Base-by-base conservation (phyloP, 2,329 filamentous ascomycete genomes). In the Fusarium mexicanum region DNA sequence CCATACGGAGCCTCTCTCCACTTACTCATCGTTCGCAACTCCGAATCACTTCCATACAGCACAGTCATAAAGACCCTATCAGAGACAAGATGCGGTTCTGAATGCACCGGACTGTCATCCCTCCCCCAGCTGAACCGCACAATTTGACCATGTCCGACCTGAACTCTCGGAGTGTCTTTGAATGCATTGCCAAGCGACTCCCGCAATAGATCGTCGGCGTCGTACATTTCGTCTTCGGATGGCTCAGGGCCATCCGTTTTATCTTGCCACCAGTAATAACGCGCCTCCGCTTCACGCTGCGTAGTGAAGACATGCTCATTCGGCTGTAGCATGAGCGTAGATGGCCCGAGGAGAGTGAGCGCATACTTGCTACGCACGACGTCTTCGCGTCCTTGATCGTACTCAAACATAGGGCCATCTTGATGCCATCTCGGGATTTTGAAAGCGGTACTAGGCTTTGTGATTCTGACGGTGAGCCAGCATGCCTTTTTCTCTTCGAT, bases 61-160 rank as follows among this genome's bases (percentile, higher is more conserved):
- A 55, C 60, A 9, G 38, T 64, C 47, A 65, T 64, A 2, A 65
- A 65, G 3, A 64, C 13, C 46, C 63, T 54, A 13, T 64, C 60
- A 14, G 38, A 35, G 2, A 35, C 16, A 9, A 65, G n/a, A 29
- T 65, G 20, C 17, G 63, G 63, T 8, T 65, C 63, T n/a, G 63
- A 65, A 40, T 65, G 60, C 1, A 64, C 11, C 2, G 63, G 63
- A 1, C 63, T 65, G 1, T 64, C 20, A 16, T 22, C 60, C 3
- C 33, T 18, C 8, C 63, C 63, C 46, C 63, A 65, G 6, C 33
- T 55, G 3, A 65, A 65, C 8, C 63, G 60, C 17, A 64, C 61
- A 1, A 65, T 22, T 55, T 64, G 14, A 1, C 61, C 60, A 2
- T 22, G 47, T 10, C 46, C 61, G 35, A 54, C 33, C 6, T 46